Conservation (phyloP, 2,329 filamentous ascomycete species). For the Akanthomyces uredinophilus region DNA sequence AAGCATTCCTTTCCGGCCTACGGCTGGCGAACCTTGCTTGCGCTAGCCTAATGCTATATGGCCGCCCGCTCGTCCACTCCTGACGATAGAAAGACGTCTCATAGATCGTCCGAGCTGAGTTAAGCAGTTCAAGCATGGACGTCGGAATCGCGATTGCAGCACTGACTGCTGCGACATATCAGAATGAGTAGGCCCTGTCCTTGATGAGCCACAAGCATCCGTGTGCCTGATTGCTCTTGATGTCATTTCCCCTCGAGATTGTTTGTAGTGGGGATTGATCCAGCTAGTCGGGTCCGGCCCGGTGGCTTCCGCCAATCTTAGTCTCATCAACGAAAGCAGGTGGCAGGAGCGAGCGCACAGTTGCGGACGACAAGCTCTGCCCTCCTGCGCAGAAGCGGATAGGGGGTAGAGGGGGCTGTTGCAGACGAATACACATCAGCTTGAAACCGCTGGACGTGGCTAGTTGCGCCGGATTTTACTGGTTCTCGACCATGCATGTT, state of each 20-base stretch:
- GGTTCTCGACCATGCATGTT: background rate
- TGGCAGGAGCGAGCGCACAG: constrained; percentile 1
- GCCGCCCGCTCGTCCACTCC: background rate
- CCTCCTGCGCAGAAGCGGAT: background rate
- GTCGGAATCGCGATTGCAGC: background rate
- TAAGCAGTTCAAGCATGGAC: background rate
- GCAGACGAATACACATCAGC: background rate
- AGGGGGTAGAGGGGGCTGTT: background rate
- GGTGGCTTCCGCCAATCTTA: constrained; percentile 9
- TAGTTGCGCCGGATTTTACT: background rate
- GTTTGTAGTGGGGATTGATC: constrained; percentile 9
- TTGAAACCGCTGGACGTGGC: background rate
- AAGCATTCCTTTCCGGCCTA: background rate
- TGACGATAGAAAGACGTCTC: background rate
- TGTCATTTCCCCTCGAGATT: constrained; percentile 12
- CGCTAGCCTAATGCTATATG: background rate
- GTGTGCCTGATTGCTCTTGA: constrained; percentile 2
- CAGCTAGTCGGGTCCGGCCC: constrained; percentile 12
- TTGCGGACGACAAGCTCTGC: background rate
- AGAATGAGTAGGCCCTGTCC: background rate
- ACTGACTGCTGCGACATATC: background rate
- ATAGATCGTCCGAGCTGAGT: background rate
- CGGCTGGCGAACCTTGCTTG: background rate
- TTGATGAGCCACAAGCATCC: background rate
- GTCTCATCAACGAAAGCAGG: constrained; percentile 1